Evolutionary conservation across 805 yeast species (phyloP), one percentile per base, ranked within the genome.

Genomic region (Yarrowia osloensis): DNA sequence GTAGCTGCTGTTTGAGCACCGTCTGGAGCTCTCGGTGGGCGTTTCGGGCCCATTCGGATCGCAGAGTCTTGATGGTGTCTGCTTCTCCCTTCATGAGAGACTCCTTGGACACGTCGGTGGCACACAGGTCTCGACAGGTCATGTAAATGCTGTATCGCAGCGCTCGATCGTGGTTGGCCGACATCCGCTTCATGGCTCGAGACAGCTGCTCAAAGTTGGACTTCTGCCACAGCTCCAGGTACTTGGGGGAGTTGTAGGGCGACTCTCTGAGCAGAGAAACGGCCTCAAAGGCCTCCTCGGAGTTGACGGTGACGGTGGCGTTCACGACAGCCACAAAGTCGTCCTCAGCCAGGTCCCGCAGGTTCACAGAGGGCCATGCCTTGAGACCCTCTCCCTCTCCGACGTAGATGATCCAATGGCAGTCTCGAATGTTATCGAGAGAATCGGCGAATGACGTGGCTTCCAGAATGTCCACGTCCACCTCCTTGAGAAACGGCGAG

Each of bases 1-100:
- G 73, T 15, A 78, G 67, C 11, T 73, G 70, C 13, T 74, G 72
- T 21, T 72, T 66, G 11, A 77, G 70, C n/a, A 49, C 65, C 21
- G 74, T 71, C 67, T 79, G 79, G 33, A 79, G 74, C 69, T 79
- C 81, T n/a, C 70, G 67, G 68, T 79, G 81, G 1, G 81, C 81
- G 7, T 68, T 63, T 21, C 67, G 66, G 0, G 80, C 70, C 81
- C 81, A 79, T 24, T 71, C 68, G 12, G 67, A 44, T 28, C 78
- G 69, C 54, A 73, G 69, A 13, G 47, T 39, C 37, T 35, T 47
- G 54, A 71, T 67, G 21, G 68, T 65, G 12, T 66, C 69, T 7
- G 69, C 55, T 22, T 70, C 75, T 0, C 49, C 21, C n/a, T 67
- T 39, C 22, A 69, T 50, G 2, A 61, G 54, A 8, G 54, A 44